A percentile compares a stretch with the other conserved stretches of the same genome.
These are phyloP conservation scores for Dryas drummondii DNA, from an alignment of 306 rosid genomes.

Conservation along the genomic window DNA sequence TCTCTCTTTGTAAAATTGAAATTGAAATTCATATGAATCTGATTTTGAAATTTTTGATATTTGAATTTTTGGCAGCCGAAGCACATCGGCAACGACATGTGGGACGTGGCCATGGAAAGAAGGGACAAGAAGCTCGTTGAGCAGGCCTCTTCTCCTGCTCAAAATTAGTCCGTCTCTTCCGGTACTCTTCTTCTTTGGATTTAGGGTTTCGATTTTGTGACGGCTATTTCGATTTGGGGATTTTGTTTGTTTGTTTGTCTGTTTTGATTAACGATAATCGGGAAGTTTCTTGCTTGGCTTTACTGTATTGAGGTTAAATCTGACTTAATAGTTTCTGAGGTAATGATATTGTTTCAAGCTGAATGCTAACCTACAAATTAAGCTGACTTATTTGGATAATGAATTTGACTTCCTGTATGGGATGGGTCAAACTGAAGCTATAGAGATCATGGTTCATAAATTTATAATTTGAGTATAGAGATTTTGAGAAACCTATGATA, in stretches of 20 bases:
- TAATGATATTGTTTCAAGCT: neutral
- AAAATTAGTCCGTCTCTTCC: constrained; percentile 21
- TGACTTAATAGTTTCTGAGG: neutral
- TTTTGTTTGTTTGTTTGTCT: neutral
- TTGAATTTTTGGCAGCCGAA: constrained; percentile 60
- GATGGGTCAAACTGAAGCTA: neutral
- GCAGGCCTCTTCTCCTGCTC: constrained; percentile 40
- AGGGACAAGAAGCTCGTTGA: constrained; percentile 87
- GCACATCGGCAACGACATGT: constrained; percentile 86
- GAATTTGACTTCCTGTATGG: neutral
- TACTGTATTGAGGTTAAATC: neutral
- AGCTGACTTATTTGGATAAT: neutral
- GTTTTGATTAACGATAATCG: neutral
- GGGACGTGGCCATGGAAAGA: constrained; percentile 98
- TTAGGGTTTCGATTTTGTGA: neutral
- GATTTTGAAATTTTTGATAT: neutral
- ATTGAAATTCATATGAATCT: neutral
- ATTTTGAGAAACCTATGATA: neutral
- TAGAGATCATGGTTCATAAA: neutral
- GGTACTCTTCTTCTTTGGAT: neutral
- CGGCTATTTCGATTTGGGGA: neutral
- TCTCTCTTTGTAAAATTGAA: neutral
- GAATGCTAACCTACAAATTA: neutral
- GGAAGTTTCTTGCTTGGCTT: neutral
- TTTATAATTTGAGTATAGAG: neutral